Evolutionary conservation across 345 rosid species (phyloP).

Genomic region (Microthlaspi erraticum): DNA sequence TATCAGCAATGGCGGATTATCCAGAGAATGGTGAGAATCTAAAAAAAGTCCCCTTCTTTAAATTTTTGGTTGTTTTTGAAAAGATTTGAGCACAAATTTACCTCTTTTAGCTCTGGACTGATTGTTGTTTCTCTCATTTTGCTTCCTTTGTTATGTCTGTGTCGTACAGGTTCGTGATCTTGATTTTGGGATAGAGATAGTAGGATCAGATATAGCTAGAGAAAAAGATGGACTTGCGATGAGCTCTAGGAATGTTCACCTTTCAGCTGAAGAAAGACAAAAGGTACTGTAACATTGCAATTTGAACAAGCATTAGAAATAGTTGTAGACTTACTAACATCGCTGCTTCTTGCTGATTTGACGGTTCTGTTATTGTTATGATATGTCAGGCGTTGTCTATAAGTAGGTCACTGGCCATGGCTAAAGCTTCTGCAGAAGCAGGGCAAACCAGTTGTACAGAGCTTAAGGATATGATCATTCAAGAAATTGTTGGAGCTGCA

Average conservation of each 20-base stretch:
- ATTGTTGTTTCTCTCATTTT: not conserved
- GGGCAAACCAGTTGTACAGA: conserved; percentile 52
- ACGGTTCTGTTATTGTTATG: conserved; percentile 5
- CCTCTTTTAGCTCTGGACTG: not conserved
- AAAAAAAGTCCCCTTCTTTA: not conserved
- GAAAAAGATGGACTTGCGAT: conserved; percentile 81
- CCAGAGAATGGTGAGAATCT: conserved; percentile 63
- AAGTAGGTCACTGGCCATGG: conserved; percentile 60
- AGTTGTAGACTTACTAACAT: not conserved
- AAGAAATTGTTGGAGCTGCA: conserved; percentile 59
- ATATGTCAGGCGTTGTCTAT: conserved; percentile 79
- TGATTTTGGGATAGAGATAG: conserved; percentile 70
- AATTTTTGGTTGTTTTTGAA: not conserved
- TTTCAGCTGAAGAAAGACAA: conserved; percentile 66
- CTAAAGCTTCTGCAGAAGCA: conserved; percentile 55
- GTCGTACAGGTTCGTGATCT: conserved; percentile 74
- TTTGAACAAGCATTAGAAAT: not conserved
- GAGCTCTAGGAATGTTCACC: conserved; percentile 89
- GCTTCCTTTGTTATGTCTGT: not conserved
- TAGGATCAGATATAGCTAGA: conserved; percentile 74
- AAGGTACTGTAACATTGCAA: conserved; percentile 50
- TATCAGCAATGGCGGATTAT: conserved; percentile 84
- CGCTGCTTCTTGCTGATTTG: not conserved
- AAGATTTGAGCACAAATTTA: not conserved
- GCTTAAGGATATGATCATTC: conserved; percentile 55